Base-by-base conservation (phyloP, 2,329 filamentous ascomycete species). In the Claviceps humidiphila region DNA sequence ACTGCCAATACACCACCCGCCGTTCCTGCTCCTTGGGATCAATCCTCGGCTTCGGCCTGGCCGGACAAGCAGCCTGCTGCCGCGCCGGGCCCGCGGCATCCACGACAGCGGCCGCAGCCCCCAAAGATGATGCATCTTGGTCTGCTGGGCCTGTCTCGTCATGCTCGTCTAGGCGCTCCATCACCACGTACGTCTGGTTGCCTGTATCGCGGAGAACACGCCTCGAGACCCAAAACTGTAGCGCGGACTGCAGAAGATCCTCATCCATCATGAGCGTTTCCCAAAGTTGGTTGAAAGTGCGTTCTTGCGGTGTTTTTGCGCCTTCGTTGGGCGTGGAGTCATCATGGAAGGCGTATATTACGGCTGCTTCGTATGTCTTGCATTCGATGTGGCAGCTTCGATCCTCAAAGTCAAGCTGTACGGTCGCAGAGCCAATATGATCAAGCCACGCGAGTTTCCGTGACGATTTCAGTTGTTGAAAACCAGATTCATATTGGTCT, bases 361-460 rank as follows among this genome's bases (percentile, higher is more conserved):
- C 85, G 7, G 85, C 85, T 5, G 90, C 89, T 66, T 95, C 87
- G 74, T 89, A 94, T 1, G 88, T 88, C 55, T 80, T 82, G 53
- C 89, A 84, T 40, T 89, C 82, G 51, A 87, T 77, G 16, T 75
- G 71, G 52, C 95, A 74, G 0, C 77, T 80, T 22, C 93, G 84
- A 66, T 97, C 93, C 58, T 85, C 78, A 1, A 98, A 74, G 58
- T 91, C 85, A 1, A 98, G 76, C 57, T 87, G 85, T 8, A 98
- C 82, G 0, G 78, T 83, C 14, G 87, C 88, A 55, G 84, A 82
- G 2, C 90, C 91, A 0, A 95, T 73, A 9, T 87, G 82, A 58
- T 90, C 84, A 50, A 94, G 76, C 90, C 91, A 97, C 43, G 84
- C 87, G 39, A 98, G 77, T 67, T 91, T 95, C 50, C 91, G 82